These are phyloP conservation scores for Pseudotulostoma volvatum DNA, from an alignment of 495 filamentous ascomycete genomes.

Conservation along the genomic window DNA sequence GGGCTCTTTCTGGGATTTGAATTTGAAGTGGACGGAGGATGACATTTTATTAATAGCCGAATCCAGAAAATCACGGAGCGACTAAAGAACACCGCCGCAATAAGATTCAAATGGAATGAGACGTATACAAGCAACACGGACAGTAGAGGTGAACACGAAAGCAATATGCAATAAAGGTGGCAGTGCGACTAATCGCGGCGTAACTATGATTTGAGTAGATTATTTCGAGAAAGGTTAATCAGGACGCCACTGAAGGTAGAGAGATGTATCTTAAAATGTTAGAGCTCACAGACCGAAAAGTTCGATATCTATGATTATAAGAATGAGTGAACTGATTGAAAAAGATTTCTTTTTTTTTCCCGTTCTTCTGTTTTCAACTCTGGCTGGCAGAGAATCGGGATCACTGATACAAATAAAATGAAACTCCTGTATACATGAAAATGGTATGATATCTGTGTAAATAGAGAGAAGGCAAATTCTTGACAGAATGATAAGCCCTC, in stretches of 20 bases:
- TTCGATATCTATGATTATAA: conserved; percentile 16
- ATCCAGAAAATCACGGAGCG: not conserved
- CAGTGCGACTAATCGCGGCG: conserved; percentile 7
- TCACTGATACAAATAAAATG: conserved; percentile 26
- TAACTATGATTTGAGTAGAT: conserved; percentile 8
- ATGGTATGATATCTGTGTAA: conserved; percentile 2
- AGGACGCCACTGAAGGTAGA: not conserved
- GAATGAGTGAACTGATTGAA: conserved; percentile 13
- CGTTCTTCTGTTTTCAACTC: conserved; percentile 18
- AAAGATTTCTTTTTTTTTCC: too few species aligned
- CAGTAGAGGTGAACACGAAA: conserved; percentile 7
- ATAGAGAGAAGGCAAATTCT: too few species aligned
- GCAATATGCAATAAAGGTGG: not conserved
- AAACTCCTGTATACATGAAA: conserved; percentile 19
- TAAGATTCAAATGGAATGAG: conserved; percentile 1
- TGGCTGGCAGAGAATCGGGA: conserved; percentile 14
- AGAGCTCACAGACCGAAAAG: conserved; percentile 11
- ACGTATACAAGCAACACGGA: not conserved
- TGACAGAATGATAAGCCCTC: too few species aligned
- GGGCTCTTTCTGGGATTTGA: conserved; percentile 97
- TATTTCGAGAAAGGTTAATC: not conserved
- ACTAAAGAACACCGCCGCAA: conserved; percentile 16
- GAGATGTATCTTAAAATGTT: conserved; percentile 1
- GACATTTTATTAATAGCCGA: conserved; percentile 48
- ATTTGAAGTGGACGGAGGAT: conserved; percentile 98